Base-by-base conservation (phyloP, 768 basidiomycete genomes). In the Lentinula sp. region DNA sequence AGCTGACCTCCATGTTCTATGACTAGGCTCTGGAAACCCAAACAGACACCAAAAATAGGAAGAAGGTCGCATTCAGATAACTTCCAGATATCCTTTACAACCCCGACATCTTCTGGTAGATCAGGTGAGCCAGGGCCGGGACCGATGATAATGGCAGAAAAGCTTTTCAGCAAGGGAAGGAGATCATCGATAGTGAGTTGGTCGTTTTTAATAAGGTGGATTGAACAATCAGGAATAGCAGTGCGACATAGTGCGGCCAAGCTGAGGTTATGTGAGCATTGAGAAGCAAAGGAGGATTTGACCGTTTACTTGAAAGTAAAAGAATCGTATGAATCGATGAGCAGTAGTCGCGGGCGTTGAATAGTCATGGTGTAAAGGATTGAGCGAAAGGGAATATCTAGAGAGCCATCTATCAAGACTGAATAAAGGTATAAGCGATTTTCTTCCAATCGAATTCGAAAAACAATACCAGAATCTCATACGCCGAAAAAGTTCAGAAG, bases 281-380 rank as follows among this genome's bases (percentile, higher is more conserved):
- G 32, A 35, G 63, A 11, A 15, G 34, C 34, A 35, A 43, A 10
- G 32, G 43, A 62, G 18, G 4, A 23, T 11, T 37, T 48, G 6
- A 34, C 45, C 31, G 49, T 16, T 15, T 11, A 91, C 91, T 93
- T 93, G 82, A 83, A 82, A n/a, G 91, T 89, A 72, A 93, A 93
- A 1, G 91, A 92, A 71, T 93, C 91, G 65, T 93, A 91, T 0
- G 91, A 93, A 69, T 92, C 91, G 34, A 93, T 78, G 50, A 93
- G 76, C 34, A 93, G 77, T 51, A 93, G 75, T 57, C 82, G 78
- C 49, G 84, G 84, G 16, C 66, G 66, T 59, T 73, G 71, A 45
- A 74, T 63, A 49, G 73, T 69, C 76, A 79, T 79, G 28, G n/a
- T 31, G 40, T 8, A 7, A 18, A 59, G 23, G n/a, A 39, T 40